Evolutionary conservation across 768 basidiomycete genomes (phyloP), one percentile per base, ranked within the genome.

Genomic region (Panaeolus papilionaceus): DNA sequence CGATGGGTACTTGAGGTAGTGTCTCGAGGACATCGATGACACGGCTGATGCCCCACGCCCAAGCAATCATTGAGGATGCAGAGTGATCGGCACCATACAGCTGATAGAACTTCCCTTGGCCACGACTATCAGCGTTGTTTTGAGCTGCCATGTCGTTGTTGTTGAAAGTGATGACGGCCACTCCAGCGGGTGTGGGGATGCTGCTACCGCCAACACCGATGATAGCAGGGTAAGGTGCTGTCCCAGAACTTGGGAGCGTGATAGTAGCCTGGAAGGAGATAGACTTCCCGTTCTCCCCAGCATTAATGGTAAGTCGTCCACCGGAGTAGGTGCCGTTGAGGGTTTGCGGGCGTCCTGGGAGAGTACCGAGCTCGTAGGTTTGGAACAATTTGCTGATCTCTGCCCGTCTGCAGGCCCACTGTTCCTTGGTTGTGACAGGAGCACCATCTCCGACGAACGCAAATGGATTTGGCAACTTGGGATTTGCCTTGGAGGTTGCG

Each of bases 31-130:
- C 84, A 72, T 87, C 87, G 74, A 88, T 86, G 74, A 88, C 82
- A 26, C 87, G 85, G 61, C 80, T 80, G 63, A 86, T 81, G 66
- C 82, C 87, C 87, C 86, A 87, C 0, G 83, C 81, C 86, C 85
- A 86, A 1, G 87, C 86, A 8, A 80, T 83, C 80, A 86, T 81
- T 6, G 86, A 83, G 44, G 78, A 76, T 0, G 86, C 86, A 54
- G 80, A 80, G 47, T 80, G 80, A 66, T 72, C 76, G 16, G 70
- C 75, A 9, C 85, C 86, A 73, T 84, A 87, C 37, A 88, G 79
- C 62, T 78, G 77, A 77, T 84, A 88, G 80, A 88, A 88, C 54
- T 83, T 82, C 33, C 87, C 86, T 26, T 77, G 67, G 6, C 87
- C 86, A 7, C 86, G 81, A 73, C 83, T 84, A 65, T 72, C 71